These are phyloP conservation scores for Forsythia viridissima DNA, from an alignment of 257 asterid species.

Conservation along the genomic window DNA sequence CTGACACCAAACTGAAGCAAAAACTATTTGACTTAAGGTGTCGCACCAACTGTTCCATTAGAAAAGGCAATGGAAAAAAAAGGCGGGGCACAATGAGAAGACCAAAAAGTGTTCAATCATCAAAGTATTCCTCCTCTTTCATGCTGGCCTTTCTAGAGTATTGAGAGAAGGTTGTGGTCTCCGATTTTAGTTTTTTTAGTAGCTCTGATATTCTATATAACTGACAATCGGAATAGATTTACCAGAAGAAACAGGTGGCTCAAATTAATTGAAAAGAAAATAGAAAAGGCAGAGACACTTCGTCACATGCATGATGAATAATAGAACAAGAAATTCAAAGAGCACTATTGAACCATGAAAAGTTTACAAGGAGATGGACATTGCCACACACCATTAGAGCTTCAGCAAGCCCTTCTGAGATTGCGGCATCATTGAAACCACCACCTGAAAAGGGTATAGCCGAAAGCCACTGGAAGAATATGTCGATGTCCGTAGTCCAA, in stretches of 20 bases:
- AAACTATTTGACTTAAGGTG: neutral
- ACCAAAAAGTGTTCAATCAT: neutral
- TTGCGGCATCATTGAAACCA: slow-evolving; percentile 87
- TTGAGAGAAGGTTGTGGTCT: neutral
- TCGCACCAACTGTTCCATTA: neutral
- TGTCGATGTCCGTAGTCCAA: slow-evolving; percentile 84
- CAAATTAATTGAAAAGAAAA: neutral
- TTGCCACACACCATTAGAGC: slow-evolving; percentile 68
- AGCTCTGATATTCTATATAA: neutral
- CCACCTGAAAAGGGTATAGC: slow-evolving; percentile 84
- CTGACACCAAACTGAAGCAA: neutral
- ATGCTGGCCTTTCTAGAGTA: neutral
- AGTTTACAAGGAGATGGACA: neutral
- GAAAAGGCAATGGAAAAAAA: neutral
- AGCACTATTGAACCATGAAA: neutral
- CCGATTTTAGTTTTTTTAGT: neutral
- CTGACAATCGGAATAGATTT: neutral
- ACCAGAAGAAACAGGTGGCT: neutral
- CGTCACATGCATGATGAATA: neutral
- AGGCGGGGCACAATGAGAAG: neutral
- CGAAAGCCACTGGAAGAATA: slow-evolving; percentile 88
- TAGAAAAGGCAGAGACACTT: neutral
- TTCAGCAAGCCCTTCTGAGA: slow-evolving; percentile 95
- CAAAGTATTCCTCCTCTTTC: neutral
- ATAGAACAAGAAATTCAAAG: neutral